phyloP scores from a whole-genome alignment of 768 basidiomycete genomes.

The Hericium alpestre region DNA sequence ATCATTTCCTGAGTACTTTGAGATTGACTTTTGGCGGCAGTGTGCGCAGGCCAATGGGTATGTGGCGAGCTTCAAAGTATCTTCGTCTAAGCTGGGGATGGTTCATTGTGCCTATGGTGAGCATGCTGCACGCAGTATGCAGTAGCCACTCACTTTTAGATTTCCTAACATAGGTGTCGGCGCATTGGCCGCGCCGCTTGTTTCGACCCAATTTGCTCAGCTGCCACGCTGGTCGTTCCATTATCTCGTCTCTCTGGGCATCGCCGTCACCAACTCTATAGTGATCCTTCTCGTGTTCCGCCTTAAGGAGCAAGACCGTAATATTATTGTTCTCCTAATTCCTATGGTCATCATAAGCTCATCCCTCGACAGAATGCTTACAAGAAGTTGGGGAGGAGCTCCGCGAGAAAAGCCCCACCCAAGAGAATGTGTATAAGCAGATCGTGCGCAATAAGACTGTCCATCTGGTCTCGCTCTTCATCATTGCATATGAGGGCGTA shows the following conservation, averaged over 20 bases:
- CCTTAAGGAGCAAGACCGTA: conserved; percentile 21
- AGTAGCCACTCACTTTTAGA: neutral
- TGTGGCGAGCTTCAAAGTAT: neutral
- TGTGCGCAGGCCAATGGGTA: neutral
- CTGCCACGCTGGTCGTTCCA: conserved; percentile 24
- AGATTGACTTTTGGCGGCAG: neutral
- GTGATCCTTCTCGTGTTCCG: conserved; percentile 19
- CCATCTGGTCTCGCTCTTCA: conserved; percentile 34
- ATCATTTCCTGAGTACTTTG: neutral
- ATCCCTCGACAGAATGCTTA: conserved; percentile 34
- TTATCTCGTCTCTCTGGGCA: neutral
- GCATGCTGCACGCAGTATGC: neutral
- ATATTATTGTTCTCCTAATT: conserved; percentile 7
- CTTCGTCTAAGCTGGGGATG: neutral
- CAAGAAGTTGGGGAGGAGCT: conserved; percentile 38
- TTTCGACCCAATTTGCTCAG: conserved; percentile 41
- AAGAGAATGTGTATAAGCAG: conserved; percentile 33
- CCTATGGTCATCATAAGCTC: conserved; percentile 6
- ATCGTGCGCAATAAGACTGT: conserved; percentile 22
- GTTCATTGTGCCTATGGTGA: neutral
- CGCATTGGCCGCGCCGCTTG: conserved; percentile 40
- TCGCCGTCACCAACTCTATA: conserved; percentile 17
- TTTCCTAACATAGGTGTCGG: conserved; percentile 26
- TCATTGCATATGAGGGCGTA: conserved; percentile 36
- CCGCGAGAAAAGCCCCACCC: conserved; percentile 25